A percentile compares a stretch with the other conserved stretches of the same genome.
phyloP scores from a whole-genome alignment of 2,329 filamentous ascomycete species.

The Fusarium falciforme region DNA sequence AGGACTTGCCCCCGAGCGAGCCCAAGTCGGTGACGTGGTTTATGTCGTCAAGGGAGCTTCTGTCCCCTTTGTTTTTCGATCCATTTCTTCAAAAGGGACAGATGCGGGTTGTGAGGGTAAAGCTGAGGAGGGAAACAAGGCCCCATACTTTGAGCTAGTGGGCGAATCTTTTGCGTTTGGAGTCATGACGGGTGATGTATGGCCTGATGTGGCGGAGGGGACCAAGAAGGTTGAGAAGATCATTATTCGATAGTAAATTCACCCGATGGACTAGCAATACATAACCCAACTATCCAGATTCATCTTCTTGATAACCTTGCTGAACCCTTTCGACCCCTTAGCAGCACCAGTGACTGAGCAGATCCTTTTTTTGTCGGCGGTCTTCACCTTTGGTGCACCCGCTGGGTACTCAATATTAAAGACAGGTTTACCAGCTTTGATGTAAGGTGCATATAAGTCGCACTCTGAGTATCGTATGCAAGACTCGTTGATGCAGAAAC shows the following conservation, averaged over 20 bases:
- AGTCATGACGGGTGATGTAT: background rate
- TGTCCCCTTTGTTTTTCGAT: background rate
- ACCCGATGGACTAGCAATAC: conserved; percentile 55
- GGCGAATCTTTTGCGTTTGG: background rate
- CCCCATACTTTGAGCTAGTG: background rate
- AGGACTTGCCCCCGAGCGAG: background rate
- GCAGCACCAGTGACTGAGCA: conserved; percentile 56
- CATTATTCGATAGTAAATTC: background rate
- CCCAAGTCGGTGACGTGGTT: background rate
- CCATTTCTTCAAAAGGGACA: background rate
- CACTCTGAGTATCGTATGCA: conserved; percentile 73
- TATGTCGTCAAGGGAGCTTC: background rate
- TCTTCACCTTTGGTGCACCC: conserved; percentile 54
- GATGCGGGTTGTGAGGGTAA: background rate
- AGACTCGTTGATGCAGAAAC: conserved; percentile 78
- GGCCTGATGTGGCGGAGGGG: background rate
- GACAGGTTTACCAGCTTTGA: conserved; percentile 72
- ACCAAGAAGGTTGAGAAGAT: background rate
- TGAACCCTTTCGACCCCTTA: conserved; percentile 63
- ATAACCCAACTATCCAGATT: conserved; percentile 71
- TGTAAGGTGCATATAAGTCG: conserved; percentile 66
- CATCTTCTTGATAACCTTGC: conserved; percentile 74
- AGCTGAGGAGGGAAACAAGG: background rate
- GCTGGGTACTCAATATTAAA: conserved; percentile 80
- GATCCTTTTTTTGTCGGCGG: conserved; percentile 49